phyloP scores from a whole-genome alignment of 495 filamentous ascomycete genomes.

The Talaromyces adpressus region DNA sequence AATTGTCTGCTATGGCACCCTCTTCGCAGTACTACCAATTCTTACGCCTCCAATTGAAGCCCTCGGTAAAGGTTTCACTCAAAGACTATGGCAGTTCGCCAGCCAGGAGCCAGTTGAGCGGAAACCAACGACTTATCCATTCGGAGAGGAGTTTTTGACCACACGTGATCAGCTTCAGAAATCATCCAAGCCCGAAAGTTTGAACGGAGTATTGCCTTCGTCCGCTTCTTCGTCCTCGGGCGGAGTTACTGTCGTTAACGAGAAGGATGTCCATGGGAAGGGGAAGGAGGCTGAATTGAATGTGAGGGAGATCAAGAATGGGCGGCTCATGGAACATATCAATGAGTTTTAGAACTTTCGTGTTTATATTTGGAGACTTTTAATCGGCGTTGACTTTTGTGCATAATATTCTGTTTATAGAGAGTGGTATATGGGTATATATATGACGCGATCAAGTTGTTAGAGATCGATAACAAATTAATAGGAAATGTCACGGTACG shows the following conservation, averaged over 20 bases:
- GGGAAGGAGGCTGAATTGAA: neutral
- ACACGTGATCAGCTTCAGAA: constrained; percentile 1
- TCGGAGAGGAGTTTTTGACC: constrained; percentile 4
- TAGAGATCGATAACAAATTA: neutral
- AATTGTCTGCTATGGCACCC: constrained; percentile 1
- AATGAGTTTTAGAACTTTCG: neutral
- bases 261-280: neutral
- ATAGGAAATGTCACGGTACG: neutral
- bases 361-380: neutral
- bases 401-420: neutral
- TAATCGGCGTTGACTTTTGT: neutral
- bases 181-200: neutral
- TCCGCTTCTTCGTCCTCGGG: neutral
- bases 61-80: constrained; percentile 6
- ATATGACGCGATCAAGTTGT: neutral
- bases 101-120: constrained; percentile 1
- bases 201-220: neutral
- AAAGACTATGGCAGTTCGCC: constrained; percentile 7
- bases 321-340: neutral
- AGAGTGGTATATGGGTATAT: neutral
- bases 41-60: constrained; percentile 10
- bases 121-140: constrained; percentile 7
- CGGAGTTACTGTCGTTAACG: neutral
- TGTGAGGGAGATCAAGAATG: neutral
- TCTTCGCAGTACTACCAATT: constrained; percentile 6